These are phyloP conservation scores for Earliella scabrosa DNA, from an alignment of 1,284 basidiomycete species.

Conservation along the genomic window DNA sequence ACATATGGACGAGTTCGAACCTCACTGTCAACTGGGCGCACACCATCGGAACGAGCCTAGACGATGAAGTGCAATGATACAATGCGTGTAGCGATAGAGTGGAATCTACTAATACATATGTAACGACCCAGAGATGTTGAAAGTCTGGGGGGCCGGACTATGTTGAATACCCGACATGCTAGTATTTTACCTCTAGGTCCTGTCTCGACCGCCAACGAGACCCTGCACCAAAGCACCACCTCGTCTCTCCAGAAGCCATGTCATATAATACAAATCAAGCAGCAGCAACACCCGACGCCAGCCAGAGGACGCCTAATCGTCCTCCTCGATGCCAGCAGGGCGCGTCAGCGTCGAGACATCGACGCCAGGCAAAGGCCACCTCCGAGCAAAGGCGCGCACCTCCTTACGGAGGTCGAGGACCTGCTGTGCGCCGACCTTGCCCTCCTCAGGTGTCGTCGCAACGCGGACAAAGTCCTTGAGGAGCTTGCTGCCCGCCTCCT, in stretches of 20 bases:
- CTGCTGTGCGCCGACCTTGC: conserved; percentile 70
- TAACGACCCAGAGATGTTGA: conserved; percentile 31
- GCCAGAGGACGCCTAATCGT: conserved; percentile 33
- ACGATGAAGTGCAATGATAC: background rate
- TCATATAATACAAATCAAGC: conserved; percentile 13
- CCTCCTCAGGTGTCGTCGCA: conserved; percentile 73
- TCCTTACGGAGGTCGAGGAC: conserved; percentile 79
- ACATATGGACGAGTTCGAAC: too few species aligned
- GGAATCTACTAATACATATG: conserved; percentile 29
- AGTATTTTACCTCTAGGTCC: conserved; percentile 22
- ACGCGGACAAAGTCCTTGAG: conserved; percentile 95
- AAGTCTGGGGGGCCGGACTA: conserved; percentile 30
- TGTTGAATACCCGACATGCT: conserved; percentile 33
- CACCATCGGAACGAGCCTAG: too few species aligned
- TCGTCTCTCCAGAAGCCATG: too few species aligned
- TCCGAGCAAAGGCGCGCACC: conserved; percentile 79
- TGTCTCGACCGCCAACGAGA: too few species aligned
- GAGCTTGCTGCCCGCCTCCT: conserved; percentile 93
- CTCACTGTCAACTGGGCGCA: too few species aligned
- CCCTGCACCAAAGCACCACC: too few species aligned
- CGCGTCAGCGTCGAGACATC: conserved; percentile 66
- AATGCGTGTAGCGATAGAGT: conserved; percentile 18
- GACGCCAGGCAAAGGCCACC: conserved; percentile 94
- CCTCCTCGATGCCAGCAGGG: conserved; percentile 72
- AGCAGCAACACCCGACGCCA: background rate